Evolutionary conservation across 2,329 filamentous ascomycete genomes (phyloP).

Genomic region (Fusarium metavorans): DNA sequence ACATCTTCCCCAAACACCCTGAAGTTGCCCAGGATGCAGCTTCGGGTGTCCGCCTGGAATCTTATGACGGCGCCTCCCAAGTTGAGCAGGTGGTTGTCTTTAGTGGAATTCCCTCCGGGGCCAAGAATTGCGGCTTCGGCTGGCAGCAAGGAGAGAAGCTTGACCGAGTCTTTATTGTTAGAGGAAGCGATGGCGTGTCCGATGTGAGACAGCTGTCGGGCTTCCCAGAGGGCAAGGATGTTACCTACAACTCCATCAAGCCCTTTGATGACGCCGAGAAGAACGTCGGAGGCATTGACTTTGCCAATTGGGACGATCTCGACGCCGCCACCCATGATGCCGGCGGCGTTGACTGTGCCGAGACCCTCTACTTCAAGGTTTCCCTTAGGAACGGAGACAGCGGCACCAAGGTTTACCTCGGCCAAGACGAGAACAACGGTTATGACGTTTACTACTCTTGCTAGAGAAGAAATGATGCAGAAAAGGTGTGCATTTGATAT

Average conservation of each 20-base stretch:
- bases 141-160: conserved; percentile 52
- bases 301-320: conserved; percentile 45
- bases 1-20: conserved; percentile 31
- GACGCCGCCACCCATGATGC: conserved; percentile 29
- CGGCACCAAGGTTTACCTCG: conserved; percentile 45
- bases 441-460: background rate
- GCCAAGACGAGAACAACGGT: conserved; percentile 47
- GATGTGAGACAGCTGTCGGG: conserved; percentile 40
- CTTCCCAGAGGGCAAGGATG: conserved; percentile 31
- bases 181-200: conserved; percentile 41
- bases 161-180: conserved; percentile 53
- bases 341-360: conserved; percentile 43
- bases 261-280: conserved; percentile 34
- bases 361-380: conserved; percentile 45
- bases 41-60: conserved; percentile 38
- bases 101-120: conserved; percentile 45
- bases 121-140: conserved; percentile 44
- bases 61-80: conserved; percentile 36
- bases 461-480: background rate
- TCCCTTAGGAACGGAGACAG: conserved; percentile 29
- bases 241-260: conserved; percentile 41
- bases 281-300: conserved; percentile 40
- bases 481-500: background rate
- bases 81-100: conserved; percentile 50
- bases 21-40: conserved; percentile 17